phyloP scores from a whole-genome alignment of 352 stramenopile species.

The Globisporangium abappressorium region DNA sequence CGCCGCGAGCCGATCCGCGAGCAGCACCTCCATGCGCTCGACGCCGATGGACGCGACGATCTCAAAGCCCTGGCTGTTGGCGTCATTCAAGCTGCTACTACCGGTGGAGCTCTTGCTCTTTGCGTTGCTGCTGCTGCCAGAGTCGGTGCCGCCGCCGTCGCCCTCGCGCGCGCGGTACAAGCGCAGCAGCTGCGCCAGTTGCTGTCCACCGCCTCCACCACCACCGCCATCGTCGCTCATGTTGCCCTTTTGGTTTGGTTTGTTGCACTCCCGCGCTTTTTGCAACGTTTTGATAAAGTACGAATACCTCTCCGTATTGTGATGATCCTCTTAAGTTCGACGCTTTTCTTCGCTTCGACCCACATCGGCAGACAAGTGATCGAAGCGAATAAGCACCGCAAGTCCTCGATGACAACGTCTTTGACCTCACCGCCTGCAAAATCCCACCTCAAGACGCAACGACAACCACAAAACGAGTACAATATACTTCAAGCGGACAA shows the following conservation, averaged over 20 bases:
- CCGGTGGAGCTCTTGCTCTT: neutral
- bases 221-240: neutral
- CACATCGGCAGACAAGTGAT: too few relatives aligned
- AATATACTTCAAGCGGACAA: too few relatives aligned
- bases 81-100: neutral
- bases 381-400: too few relatives aligned
- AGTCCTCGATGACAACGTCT: too few relatives aligned
- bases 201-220: neutral
- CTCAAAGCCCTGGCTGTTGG: constrained; percentile 16
- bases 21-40: constrained; percentile 25
- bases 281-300: constrained; percentile 4
- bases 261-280: constrained; percentile 10
- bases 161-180: constrained; percentile 20
- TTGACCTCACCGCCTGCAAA: too few relatives aligned
- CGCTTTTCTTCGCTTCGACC: neutral
- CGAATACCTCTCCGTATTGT: constrained; percentile 1
- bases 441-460: too few relatives aligned
- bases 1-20: constrained; percentile 20
- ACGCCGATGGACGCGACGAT: constrained; percentile 15
- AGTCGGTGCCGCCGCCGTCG: constrained; percentile 5
- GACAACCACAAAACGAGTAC: too few relatives aligned
- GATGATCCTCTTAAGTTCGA: constrained; percentile 19
- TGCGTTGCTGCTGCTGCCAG: neutral
- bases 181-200: constrained; percentile 25
- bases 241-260: constrained; percentile 3